Percentiles rank a stretch among this genome's conserved stretches.
Conservation (phyloP, 2,329 filamentous ascomycete species). For the Xylariales sp. region DNA sequence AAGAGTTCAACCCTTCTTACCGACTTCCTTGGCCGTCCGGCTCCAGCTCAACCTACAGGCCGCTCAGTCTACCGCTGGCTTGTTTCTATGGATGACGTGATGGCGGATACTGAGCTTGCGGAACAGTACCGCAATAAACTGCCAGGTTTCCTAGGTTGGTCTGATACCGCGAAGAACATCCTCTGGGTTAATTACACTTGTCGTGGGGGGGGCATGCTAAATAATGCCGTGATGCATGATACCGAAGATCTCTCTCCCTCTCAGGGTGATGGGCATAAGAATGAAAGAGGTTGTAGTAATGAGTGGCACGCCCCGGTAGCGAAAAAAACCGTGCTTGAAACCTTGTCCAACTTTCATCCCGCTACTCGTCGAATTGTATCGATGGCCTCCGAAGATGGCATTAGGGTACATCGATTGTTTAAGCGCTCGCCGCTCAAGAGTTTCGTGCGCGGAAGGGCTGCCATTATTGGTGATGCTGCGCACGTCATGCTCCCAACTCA, state of each 20-base stretch:
- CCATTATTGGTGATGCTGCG: constrained; percentile 36
- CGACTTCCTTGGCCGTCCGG: constrained; percentile 32
- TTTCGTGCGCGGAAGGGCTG: constrained; percentile 38
- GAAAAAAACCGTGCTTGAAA: constrained; percentile 29
- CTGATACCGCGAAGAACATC: constrained; percentile 23
- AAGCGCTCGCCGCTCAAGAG: constrained; percentile 33
- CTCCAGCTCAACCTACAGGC: constrained; percentile 31
- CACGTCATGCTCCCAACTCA: constrained; percentile 42
- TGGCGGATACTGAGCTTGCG: constrained; percentile 27
- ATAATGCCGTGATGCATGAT: constrained; percentile 36
- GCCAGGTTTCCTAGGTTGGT: constrained; percentile 37
- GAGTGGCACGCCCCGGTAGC: constrained; percentile 30
- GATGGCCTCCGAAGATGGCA: constrained; percentile 39
- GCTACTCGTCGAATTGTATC: constrained; percentile 27
- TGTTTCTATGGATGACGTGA: constrained; percentile 34
- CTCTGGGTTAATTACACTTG: constrained; percentile 38
- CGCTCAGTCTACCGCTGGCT: constrained; percentile 42
- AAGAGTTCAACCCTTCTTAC: constrained; percentile 33
- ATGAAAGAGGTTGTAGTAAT: background rate
- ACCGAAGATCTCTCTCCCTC: constrained; percentile 2
- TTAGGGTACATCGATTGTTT: constrained; percentile 37
- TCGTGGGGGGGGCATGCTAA: constrained; percentile 33
- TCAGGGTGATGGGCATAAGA: background rate
- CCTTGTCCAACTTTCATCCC: constrained; percentile 36
- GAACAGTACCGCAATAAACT: constrained; percentile 24